phyloP scores from a whole-genome alignment of 768 basidiomycete species.

The Kwoniella sp. region DNA sequence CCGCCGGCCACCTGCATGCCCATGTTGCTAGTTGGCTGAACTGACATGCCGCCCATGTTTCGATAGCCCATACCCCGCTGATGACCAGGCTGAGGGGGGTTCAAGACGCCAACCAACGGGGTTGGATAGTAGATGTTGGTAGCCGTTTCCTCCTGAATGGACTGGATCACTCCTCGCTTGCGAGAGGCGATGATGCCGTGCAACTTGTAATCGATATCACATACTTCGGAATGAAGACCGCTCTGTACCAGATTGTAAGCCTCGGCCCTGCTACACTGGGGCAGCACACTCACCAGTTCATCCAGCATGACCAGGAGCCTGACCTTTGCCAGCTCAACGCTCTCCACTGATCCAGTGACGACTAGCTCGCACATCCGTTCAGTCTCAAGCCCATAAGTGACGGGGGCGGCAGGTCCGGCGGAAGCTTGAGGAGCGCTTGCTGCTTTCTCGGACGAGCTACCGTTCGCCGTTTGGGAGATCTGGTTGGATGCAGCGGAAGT shows the following conservation, averaged over 20 bases:
- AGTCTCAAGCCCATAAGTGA: conserved; percentile 86
- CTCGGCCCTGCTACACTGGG: no score
- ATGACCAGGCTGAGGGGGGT: conserved; percentile 52
- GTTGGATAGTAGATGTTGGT: conserved; percentile 96
- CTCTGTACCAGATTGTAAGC: conserved; percentile 59
- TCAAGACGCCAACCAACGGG: conserved; percentile 77
- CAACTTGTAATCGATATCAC: conserved; percentile 91
- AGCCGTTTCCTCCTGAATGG: conserved; percentile 93
- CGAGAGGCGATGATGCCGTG: conserved; percentile 86
- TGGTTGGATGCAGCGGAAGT: neutral
- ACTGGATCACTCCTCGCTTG: conserved; percentile 78
- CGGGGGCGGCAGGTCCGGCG: conserved; percentile 48
- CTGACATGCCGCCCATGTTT: conserved; percentile 11
- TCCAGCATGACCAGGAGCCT: conserved; percentile 89
- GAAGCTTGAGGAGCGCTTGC: conserved; percentile 2
- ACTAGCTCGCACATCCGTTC: conserved; percentile 91
- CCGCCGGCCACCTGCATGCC: conserved; percentile 10
- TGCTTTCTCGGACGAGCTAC: conserved; percentile 58
- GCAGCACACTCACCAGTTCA: conserved; percentile 67
- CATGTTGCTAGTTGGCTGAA: conserved; percentile 12
- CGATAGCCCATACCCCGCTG: conserved; percentile 20
- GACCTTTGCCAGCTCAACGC: conserved; percentile 85
- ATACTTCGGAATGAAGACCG: conserved; percentile 81
- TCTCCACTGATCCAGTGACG: conserved; percentile 76
- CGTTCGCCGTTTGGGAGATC: neutral